Conservation (phyloP, 176 grass and related monocot genomes). For the Cenchrus purpureus region DNA sequence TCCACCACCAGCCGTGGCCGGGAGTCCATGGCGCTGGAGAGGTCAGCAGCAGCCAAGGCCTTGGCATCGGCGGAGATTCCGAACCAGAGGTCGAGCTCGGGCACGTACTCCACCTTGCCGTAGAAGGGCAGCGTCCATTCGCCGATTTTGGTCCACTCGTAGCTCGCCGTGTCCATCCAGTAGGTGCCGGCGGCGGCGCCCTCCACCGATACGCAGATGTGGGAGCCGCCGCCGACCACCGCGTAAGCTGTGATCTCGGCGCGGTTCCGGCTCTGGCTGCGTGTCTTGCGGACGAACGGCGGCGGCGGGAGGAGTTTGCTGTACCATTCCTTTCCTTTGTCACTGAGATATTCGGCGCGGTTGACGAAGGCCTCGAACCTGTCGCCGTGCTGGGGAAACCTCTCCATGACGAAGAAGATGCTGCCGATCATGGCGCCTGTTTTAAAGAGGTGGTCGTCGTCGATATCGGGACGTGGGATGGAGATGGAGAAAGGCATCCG, state of each 20-base stretch:
- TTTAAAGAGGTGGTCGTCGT: too few species aligned
- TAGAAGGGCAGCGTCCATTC: background rate
- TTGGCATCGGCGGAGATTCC: background rate
- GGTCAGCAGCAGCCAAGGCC: background rate
- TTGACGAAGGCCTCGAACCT: too few species aligned
- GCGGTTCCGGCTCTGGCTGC: too few species aligned
- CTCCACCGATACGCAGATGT: background rate
- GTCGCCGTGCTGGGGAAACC: too few species aligned
- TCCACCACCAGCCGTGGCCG: background rate
- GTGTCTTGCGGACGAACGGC: constrained; percentile 2
- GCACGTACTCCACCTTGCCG: background rate
- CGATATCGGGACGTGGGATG: too few species aligned
- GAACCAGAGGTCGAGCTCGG: constrained; percentile 3
- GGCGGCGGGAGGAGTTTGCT: background rate
- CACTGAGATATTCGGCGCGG: too few species aligned
- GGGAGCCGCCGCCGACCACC: background rate
- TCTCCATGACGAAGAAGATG: too few species aligned
- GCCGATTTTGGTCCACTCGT: background rate
- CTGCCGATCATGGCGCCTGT: too few species aligned
- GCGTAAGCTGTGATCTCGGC: background rate
- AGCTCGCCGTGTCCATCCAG: background rate
- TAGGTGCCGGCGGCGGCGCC: background rate
- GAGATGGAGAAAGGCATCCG: too few species aligned
- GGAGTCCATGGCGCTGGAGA: background rate
- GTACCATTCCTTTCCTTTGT: too few species aligned